A percentile compares a stretch with the other conserved stretches of the same genome.
These are phyloP conservation scores for Zoysia pacifica DNA, from an alignment of 176 grass and related monocot species.

Conservation along the genomic window DNA sequence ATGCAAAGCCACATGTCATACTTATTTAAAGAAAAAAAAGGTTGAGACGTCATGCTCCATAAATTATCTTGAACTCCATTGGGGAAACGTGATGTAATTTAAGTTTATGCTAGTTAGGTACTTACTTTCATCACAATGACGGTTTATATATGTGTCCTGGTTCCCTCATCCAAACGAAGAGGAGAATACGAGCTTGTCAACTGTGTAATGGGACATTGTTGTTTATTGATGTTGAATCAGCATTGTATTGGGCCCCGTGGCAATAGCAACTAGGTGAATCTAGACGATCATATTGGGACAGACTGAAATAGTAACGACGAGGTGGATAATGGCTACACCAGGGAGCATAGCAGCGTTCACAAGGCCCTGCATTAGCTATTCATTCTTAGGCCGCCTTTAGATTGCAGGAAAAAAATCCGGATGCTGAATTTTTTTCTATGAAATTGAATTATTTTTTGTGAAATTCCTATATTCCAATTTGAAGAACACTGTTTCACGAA, in stretches of 20 bases:
- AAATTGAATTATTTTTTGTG: no score
- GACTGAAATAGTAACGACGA: neutral
- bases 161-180: conserved; percentile 12
- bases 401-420: no score
- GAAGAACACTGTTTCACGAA: no score
- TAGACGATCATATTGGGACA: neutral
- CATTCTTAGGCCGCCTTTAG: no score
- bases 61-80: conserved; percentile 19
- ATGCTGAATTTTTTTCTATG: no score
- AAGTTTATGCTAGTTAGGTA: conserved; percentile 1
- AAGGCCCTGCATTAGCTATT: no score
- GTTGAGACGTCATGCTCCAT: neutral
- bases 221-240: neutral
- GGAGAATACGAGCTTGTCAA: neutral
- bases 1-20: conserved; percentile 7
- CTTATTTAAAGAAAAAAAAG: neutral
- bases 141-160: neutral
- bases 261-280: neutral
- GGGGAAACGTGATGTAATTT: conserved; percentile 17
- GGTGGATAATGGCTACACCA: neutral
- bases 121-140: neutral
- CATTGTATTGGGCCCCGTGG: neutral
- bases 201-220: neutral
- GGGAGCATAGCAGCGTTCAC: neutral
- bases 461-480: neutral